Conservation (phyloP, 768 basidiomycete species). For the Panellus pusillus region DNA sequence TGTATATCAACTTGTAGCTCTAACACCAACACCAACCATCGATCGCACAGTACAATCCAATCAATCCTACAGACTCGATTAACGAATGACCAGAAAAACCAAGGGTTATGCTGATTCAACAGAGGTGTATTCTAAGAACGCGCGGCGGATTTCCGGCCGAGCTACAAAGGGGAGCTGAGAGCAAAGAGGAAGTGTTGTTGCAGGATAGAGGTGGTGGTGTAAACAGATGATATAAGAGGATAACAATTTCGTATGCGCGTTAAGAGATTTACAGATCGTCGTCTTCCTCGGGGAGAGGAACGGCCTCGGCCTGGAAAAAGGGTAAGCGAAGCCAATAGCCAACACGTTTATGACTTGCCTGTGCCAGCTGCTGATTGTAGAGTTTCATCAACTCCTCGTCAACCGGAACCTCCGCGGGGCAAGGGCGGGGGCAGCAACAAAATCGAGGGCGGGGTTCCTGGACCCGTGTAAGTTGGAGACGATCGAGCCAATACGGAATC, state of each 20-base stretch:
- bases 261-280: slow-evolving; percentile 64
- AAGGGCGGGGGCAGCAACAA: slow-evolving; percentile 95
- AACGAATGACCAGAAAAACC: slow-evolving; percentile 3
- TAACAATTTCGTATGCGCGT: slow-evolving; percentile 4
- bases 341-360: slow-evolving; percentile 40
- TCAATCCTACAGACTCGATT: slow-evolving; percentile 1
- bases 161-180: slow-evolving; percentile 10
- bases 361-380: slow-evolving; percentile 76
- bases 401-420: slow-evolving; percentile 87
- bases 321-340: slow-evolving; percentile 12
- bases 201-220: slow-evolving; percentile 21
- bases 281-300: slow-evolving; percentile 98
- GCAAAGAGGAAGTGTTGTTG: slow-evolving; percentile 14
- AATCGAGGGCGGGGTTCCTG: slow-evolving; percentile 86
- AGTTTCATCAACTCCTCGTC: slow-evolving; percentile 75
- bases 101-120: slow-evolving; percentile 7
- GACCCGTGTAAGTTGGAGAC: slow-evolving; percentile 2
- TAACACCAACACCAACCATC: background rate
- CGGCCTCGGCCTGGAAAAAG: slow-evolving; percentile 67
- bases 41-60: background rate
- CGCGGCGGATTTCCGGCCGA: slow-evolving; percentile 16
- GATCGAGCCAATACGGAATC: background rate
- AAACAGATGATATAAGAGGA: slow-evolving; percentile 13
- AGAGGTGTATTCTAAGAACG: slow-evolving; percentile 20
- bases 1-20: slow-evolving; percentile 22